A percentile compares a stretch with the other conserved stretches of the same genome.
Evolutionary conservation across 768 basidiomycete genomes (phyloP).

Genomic region (Pleurotus cornucopiae): DNA sequence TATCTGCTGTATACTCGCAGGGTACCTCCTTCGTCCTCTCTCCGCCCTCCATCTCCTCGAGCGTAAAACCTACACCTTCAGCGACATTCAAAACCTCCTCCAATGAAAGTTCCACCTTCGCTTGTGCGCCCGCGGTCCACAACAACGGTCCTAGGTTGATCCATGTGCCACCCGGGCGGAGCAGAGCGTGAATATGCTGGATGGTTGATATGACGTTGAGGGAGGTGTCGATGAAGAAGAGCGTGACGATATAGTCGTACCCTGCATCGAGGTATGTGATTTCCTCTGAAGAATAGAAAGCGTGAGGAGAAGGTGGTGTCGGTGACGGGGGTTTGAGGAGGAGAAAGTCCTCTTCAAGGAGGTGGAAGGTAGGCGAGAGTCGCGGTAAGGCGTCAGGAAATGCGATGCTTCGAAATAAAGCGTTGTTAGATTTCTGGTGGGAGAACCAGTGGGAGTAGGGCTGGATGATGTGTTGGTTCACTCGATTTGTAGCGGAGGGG

Average conservation of each 20-base stretch:
- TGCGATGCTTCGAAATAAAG: constrained; percentile 45
- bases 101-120: constrained; percentile 54
- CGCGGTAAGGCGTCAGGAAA: constrained; percentile 65
- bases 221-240: constrained; percentile 67
- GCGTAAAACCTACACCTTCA: constrained; percentile 50
- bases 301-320: constrained; percentile 3
- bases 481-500: constrained; percentile 31
- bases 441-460: constrained; percentile 72
- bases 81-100: constrained; percentile 57
- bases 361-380: constrained; percentile 33
- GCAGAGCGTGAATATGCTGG: constrained; percentile 50
- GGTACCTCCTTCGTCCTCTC: constrained; percentile 39
- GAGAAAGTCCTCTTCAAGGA: constrained; percentile 60
- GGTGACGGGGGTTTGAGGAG: constrained; percentile 23
- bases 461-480: constrained; percentile 47
- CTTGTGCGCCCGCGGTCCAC: constrained; percentile 53
- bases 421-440: constrained; percentile 49
- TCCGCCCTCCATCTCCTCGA: constrained; percentile 20
- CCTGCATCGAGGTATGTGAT: constrained; percentile 18
- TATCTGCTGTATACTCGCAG: constrained; percentile 64
- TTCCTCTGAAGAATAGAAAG: constrained; percentile 14
- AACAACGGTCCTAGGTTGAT: constrained; percentile 69
- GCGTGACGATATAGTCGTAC: constrained; percentile 59
- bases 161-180: constrained; percentile 64
- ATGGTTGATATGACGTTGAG: constrained; percentile 49